Conservation (phyloP, 495 filamentous ascomycete genomes). For the Aspergillus cavernicola region DNA sequence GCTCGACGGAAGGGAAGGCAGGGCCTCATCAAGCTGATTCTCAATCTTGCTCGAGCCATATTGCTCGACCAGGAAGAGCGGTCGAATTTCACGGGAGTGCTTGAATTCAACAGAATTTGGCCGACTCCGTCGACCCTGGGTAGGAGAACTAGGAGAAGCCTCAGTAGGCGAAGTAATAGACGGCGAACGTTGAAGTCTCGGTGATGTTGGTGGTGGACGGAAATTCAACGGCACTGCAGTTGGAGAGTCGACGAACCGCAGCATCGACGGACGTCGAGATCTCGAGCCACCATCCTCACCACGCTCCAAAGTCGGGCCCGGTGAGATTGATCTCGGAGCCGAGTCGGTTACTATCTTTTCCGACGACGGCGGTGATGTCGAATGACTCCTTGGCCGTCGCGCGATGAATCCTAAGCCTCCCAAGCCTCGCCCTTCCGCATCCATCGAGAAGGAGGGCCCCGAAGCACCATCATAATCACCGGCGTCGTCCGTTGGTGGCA, state of each 20-base stretch:
- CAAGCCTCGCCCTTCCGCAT: conserved; percentile 19
- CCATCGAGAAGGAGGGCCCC: conserved; percentile 27
- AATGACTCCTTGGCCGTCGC: conserved; percentile 35
- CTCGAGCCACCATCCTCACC: conserved; percentile 10
- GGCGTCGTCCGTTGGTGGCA: conserved; percentile 33
- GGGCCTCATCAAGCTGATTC: conserved; percentile 29
- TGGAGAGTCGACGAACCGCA: conserved; percentile 38
- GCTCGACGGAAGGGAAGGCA: conserved; percentile 51
- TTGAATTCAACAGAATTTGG: conserved; percentile 47
- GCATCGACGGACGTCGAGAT: conserved; percentile 30
- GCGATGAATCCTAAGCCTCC: conserved; percentile 21
- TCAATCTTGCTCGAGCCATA: conserved; percentile 42
- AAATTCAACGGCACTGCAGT: conserved; percentile 50
- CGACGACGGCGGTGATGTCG: conserved; percentile 31
- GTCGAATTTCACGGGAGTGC: conserved; percentile 44
- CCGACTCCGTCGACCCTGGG: conserved; percentile 34
- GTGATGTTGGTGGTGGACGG: conserved; percentile 43
- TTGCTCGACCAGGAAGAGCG: conserved; percentile 48
- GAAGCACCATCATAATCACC: conserved; percentile 36
- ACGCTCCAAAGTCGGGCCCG: conserved; percentile 19
- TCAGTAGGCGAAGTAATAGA: conserved; percentile 29
- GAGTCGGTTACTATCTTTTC: conserved; percentile 28
- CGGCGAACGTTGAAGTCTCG: conserved; percentile 30
- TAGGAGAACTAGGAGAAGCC: conserved; percentile 30
- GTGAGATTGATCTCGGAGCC: conserved; percentile 37